Evolutionary conservation across 208 protist genomes (phyloP), one percentile per base, ranked within the genome.

Genomic region (Trypanosoma melophagium): DNA sequence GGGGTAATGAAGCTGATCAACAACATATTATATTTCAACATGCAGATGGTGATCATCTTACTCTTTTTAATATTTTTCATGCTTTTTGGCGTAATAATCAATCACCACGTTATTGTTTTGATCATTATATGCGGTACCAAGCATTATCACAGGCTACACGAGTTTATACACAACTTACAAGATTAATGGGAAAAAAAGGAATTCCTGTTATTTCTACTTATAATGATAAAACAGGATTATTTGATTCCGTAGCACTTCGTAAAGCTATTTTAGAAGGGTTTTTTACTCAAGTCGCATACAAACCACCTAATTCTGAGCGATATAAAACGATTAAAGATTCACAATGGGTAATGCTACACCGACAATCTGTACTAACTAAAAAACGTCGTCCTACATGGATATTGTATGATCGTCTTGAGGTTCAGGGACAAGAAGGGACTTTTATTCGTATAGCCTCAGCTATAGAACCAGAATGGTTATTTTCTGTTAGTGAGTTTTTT

Each of bases 261-360:
- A 87, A 86, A 52, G 78, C 84, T 2, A 66, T 96, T n/a, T 69
- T 96, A 38, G 83, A 93, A 50, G 90, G 90, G 14, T 92, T 92
- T 67, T 96, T 96, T 60, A 87, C 76, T 17, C 90, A 94, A 49
- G 86, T 93, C 1, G 90, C 90, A 4, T 88, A 82, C 49, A 70
- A 71, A 47, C 24, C 79, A 14, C 64, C 76, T 14, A n/a, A 35
- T 31, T 57, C 19, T 40, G 59, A 77, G 5, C 19, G 66, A 2
- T 94, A 90, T 65, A 77, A 78, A 47, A 94, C 86, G 0, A 83
- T 92, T 25, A 84, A 83, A 14, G 88, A 92, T 41, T 74, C 77
- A 2, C 68, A 79, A 50, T 68, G 41, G 53, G 76, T 87, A 0
- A 51, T 44, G 5, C 62, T 90, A 16, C 79, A 95, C 44, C 72